Percentiles rank a stretch among this genome's conserved stretches.
These are phyloP conservation scores for Erodium trifolium DNA, from an alignment of 441 rosid species.

Conservation along the genomic window DNA sequence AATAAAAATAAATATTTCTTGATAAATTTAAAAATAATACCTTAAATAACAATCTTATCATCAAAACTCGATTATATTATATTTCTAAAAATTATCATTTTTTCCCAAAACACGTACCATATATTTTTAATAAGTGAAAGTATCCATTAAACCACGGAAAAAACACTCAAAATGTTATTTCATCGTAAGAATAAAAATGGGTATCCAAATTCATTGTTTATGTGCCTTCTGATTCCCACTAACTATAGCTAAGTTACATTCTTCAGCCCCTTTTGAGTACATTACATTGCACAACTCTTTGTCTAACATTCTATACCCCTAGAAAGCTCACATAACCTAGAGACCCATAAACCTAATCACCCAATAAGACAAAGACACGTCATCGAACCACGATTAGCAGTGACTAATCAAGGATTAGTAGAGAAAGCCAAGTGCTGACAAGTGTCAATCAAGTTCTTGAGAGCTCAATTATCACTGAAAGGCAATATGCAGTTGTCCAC, in stretches of 20 bases:
- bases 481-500: not conserved
- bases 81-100: too few species aligned
- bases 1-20: too few species aligned
- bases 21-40: too few species aligned
- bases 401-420: slow-evolving; percentile 8
- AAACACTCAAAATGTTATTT: too few species aligned
- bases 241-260: slow-evolving; percentile 3
- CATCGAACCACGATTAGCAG: not conserved
- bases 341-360: slow-evolving; percentile 2
- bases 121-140: too few species aligned
- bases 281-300: not conserved
- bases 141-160: too few species aligned
- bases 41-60: too few species aligned
- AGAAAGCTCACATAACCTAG: slow-evolving; percentile 8
- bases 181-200: too few species aligned
- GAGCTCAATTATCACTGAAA: slow-evolving; percentile 3
- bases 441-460: slow-evolving; percentile 5
- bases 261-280: slow-evolving; percentile 6
- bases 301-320: slow-evolving; percentile 11
- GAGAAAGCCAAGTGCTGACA: slow-evolving; percentile 2
- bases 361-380: not conserved
- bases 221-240: slow-evolving; percentile 7
- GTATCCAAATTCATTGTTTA: slow-evolving; percentile 1
- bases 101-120: too few species aligned
- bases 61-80: too few species aligned